Conservation (phyloP, 495 filamentous ascomycete genomes). For the Penicillium roqueforti region DNA sequence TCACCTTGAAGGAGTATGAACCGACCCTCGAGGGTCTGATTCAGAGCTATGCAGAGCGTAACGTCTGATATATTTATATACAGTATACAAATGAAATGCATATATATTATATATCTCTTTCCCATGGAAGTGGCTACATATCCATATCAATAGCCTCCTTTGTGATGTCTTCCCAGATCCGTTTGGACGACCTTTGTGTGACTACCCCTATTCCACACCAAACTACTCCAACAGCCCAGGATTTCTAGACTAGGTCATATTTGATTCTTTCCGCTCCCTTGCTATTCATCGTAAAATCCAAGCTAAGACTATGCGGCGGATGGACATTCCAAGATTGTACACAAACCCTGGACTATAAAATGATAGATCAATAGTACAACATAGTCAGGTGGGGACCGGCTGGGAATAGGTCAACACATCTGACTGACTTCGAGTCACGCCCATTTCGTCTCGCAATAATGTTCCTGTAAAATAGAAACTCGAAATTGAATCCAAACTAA, state of each 20-base stretch:
- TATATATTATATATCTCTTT: not conserved
- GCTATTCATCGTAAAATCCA: not conserved
- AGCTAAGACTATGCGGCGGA: not conserved
- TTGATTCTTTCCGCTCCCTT: not conserved
- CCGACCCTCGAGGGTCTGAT: conserved; percentile 81
- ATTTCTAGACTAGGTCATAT: not conserved
- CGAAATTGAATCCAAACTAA: not conserved
- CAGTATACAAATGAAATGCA: not conserved
- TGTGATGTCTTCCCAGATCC: not conserved
- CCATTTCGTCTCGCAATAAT: not conserved
- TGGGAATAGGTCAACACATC: not conserved
- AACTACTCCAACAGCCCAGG: not conserved
- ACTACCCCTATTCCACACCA: not conserved
- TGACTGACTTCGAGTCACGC: not conserved
- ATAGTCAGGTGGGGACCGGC: too few relatives aligned
- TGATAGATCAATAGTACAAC: not conserved
- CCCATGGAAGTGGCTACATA: not conserved
- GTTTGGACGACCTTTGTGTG: not conserved
- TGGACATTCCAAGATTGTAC: not conserved
- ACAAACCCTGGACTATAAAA: not conserved
- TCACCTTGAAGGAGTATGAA: conserved; percentile 85
- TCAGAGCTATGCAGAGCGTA: conserved; percentile 81
- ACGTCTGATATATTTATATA: conserved; percentile 38
- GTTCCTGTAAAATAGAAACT: not conserved
- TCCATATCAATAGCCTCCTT: not conserved